Evolutionary conservation across 2,329 filamentous ascomycete species (phyloP), one percentile per base, ranked within the genome.

Genomic region (Trichoderma atrobrunneum): DNA sequence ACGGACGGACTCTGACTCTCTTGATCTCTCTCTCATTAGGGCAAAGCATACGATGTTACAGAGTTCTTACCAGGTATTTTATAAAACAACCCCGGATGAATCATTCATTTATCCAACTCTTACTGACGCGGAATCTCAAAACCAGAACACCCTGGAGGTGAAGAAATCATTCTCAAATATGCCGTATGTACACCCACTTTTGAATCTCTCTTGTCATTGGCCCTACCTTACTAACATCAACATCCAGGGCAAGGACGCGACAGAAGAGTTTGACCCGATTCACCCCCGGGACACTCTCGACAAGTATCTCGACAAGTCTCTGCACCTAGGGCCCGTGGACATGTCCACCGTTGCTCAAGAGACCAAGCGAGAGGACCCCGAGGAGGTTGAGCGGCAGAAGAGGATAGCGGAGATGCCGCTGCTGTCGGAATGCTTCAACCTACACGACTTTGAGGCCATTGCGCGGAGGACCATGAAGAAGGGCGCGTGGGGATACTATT

Each of bases 401-500:
- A 90, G 93, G 71, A 88, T 94, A 72, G 85, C 87, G 76, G 84
- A 87, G 73, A 97, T 94, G 90, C 95, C 95, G 0, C 85, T 90
- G 61, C 85, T 98, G 73, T 91, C 93, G 75, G 92, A 97, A 80
- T 97, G 94, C 85, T 97, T 95, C 83, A 98, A 98, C 80, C 84
- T 98, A 73, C 89, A 96, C 84, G 96, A 99, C 83, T 99, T 99
- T 81, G 96, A 99, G 86, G 90, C 93, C 4, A 95, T 98, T 43
- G 96, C 96, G 6, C 90, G 92, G 77, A 87, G 90, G 51, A 90
- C 97, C 71, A 98, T 98, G 95, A 98, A 97, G 88, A 97, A 93
- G 85, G 92, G 91, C 1, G 95, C 95, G 0, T 99, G 96, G 96
- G 96, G 93, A 30, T 99, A 99, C 84, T 99, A 99, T 82, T 97